Evolutionary conservation across 2,329 filamentous ascomycete species (phyloP).

Genomic region (Coccinonectria pachysandricola): DNA sequence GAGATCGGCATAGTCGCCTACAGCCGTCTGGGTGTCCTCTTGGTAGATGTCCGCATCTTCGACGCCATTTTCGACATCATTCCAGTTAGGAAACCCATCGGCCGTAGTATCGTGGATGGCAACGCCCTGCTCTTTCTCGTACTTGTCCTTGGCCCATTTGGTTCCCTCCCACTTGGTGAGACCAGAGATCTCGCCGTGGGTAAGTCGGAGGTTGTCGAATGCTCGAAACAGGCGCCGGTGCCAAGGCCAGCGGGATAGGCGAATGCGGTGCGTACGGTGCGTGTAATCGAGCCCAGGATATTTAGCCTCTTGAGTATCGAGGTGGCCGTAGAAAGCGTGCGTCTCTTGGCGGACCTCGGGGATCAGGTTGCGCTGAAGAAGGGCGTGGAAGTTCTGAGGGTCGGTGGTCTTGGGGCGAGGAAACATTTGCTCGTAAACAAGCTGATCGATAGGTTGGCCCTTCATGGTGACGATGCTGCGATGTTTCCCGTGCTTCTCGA

Average conservation of each 20-base stretch:
- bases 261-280: conserved; percentile 60
- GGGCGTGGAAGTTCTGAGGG: conserved; percentile 58
- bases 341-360: conserved; percentile 72
- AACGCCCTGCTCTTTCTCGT: conserved; percentile 63
- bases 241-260: conserved; percentile 68
- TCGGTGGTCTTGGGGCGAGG: conserved; percentile 57
- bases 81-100: conserved; percentile 55
- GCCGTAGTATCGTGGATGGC: conserved; percentile 61
- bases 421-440: conserved; percentile 67
- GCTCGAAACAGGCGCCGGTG: conserved; percentile 67
- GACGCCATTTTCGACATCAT: conserved; percentile 17
- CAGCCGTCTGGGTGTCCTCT: too few relatives aligned
- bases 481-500: too few relatives aligned
- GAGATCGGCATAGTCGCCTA: conserved; percentile 9
- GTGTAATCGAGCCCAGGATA: conserved; percentile 76
- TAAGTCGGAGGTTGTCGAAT: conserved; percentile 61
- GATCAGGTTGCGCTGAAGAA: conserved; percentile 62
- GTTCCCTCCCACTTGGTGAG: conserved; percentile 79
- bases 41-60: conserved; percentile 7
- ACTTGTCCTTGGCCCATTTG: conserved; percentile 72
- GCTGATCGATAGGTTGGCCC: conserved; percentile 56
- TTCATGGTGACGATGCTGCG: conserved; percentile 48
- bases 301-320: conserved; percentile 70
- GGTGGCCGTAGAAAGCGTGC: conserved; percentile 66
- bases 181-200: conserved; percentile 56